Conservation (phyloP, 257 asterid genomes). For the Solanum chilense region DNA sequence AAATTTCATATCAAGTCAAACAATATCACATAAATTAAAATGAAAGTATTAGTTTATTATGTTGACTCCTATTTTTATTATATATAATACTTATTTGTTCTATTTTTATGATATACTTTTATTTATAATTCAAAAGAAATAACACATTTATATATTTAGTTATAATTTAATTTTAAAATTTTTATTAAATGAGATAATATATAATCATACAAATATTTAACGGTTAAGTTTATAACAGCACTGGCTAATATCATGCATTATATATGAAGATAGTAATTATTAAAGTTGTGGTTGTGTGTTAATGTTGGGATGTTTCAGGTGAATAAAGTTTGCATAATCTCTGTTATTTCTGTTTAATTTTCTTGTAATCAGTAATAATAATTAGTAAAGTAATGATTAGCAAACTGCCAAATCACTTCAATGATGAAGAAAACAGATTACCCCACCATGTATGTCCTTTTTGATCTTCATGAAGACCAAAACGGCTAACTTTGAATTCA, state of each 20-base stretch:
- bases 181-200: no score
- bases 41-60: no score
- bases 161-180: no score
- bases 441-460: not conserved
- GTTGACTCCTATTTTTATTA: not conserved
- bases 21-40: no score
- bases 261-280: not conserved
- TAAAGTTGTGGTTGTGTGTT: not conserved
- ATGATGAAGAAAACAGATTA: not conserved
- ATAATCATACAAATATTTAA: no score
- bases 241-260: not conserved
- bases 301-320: not conserved
- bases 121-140: no score
- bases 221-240: not conserved
- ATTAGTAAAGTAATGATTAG: not conserved
- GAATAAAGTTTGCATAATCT: not conserved
- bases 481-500: not conserved
- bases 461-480: not conserved
- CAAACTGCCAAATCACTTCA: not conserved
- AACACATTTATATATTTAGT: no score
- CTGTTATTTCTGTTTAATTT: not conserved
- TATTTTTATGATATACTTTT: no score
- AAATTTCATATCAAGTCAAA: not conserved
- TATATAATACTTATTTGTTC: fast-evolving
- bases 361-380: not conserved